Evolutionary conservation across 768 basidiomycete species (phyloP).

Genomic region (Tephrocybe rancida): DNA sequence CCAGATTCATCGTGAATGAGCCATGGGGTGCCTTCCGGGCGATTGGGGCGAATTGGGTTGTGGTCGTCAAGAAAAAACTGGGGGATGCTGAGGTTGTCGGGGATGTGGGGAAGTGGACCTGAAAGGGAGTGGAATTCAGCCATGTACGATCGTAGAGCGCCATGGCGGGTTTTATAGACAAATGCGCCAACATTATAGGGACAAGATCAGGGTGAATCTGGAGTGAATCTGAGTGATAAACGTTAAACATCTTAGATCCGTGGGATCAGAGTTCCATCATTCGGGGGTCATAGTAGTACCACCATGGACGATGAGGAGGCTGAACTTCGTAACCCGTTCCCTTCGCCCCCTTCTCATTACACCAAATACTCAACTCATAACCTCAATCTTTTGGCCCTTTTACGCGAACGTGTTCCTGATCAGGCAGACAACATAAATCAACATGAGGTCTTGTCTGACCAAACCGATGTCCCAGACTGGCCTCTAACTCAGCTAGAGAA

Average conservation of each 20-base stretch:
- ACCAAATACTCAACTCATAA: slow-evolving; percentile 76
- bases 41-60: slow-evolving; percentile 41
- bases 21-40: slow-evolving; percentile 51
- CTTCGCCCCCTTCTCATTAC: slow-evolving; percentile 87
- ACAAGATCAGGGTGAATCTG: background rate
- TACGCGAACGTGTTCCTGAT: slow-evolving; percentile 55
- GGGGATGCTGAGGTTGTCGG: slow-evolving; percentile 64
- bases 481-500: slow-evolving; percentile 76
- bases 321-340: slow-evolving; percentile 85
- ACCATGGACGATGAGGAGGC: slow-evolving; percentile 73
- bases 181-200: background rate
- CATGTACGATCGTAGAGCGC: too few relatives aligned
- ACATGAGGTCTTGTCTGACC: slow-evolving; percentile 66
- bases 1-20: slow-evolving; percentile 62
- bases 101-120: slow-evolving; percentile 44
- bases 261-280: background rate
- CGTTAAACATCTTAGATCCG: background rate
- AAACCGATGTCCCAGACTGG: slow-evolving; percentile 78
- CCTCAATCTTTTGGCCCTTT: slow-evolving; percentile 63
- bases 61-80: slow-evolving; percentile 64
- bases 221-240: too few relatives aligned
- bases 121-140: slow-evolving; percentile 33
- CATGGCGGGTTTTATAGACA: background rate
- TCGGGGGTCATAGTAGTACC: background rate
- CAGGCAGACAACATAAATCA: slow-evolving; percentile 54